These are phyloP conservation scores for Chlamydomonas sp. DNA, from an alignment of 139 green algal genomes.

Conservation along the genomic window DNA sequence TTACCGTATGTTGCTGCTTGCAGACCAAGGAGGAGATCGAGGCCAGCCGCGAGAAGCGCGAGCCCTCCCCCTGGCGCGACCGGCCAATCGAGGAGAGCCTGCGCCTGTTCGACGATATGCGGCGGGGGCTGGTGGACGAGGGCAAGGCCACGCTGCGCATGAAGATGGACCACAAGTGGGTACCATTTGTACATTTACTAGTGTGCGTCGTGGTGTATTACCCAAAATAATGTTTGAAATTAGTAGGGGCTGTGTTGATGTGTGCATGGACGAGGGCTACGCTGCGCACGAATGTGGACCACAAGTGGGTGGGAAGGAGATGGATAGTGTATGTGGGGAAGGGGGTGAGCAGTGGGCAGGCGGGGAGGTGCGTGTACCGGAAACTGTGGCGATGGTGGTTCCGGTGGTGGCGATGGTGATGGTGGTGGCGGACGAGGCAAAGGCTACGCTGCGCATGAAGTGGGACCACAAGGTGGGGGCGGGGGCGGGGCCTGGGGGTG, in stretches of 20 bases:
- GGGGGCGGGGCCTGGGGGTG: too few species aligned
- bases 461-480: too few species aligned
- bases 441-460: too few species aligned
- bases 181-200: background rate
- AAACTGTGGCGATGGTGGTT: too few species aligned
- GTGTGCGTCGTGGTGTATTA: too few species aligned
- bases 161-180: conserved; percentile 74
- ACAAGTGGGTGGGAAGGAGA: conserved; percentile 36
- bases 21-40: conserved; percentile 95
- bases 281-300: conserved; percentile 87
- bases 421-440: too few species aligned
- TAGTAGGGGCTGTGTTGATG: too few species aligned
- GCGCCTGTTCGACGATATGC: conserved; percentile 97
- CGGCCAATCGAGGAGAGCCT: conserved; percentile 90
- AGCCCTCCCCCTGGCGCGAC: conserved; percentile 90
- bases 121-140: conserved; percentile 90
- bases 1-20: too few species aligned
- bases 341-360: too few species aligned
- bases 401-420: too few species aligned
- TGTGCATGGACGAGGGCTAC: conserved; percentile 67
- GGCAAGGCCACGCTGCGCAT: conserved; percentile 92
- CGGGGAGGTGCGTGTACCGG: background rate
- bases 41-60: conserved; percentile 77
- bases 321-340: too few species aligned
- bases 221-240: too few species aligned